Base-by-base conservation (phyloP, 2,329 filamentous ascomycete genomes). In the Sclerotinia glacialis region DNA sequence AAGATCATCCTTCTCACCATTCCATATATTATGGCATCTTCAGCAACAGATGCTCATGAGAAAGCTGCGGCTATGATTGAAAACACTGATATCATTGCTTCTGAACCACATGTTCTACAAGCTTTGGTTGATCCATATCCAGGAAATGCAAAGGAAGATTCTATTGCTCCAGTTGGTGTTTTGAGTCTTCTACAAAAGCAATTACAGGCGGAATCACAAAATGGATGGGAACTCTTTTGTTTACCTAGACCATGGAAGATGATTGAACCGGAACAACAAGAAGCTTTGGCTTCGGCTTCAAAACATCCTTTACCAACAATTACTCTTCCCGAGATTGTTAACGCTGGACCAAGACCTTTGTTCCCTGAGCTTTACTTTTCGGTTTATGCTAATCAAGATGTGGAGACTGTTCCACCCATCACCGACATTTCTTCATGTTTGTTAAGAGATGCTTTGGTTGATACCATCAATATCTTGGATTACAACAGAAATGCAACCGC, bases 1-100 rank as follows among this genome's bases (percentile, higher is more conserved):
- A 98, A 97, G 79, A 93, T 97, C 73, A 97, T 99, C 71, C 86
- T 98, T 54, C 86, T 97, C 59, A 97, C 94, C 0, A 90, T 99
- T 67, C 94, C 95, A 0, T 99, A 98, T 77, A 83, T 92, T 65
- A 88, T 97, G 83, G 86, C 89, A 12, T 87, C 91, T 3, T 86
- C 89, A 0, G 89, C 90, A 4, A 82, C 83, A 4, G 86, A 87
- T 60, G 88, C 90, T 74, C 86, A 89, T 72, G 83, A 90, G 71
- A 90, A 90, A 75, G 93, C 92, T 2, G 83, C 85, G 1, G 88
- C 91, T 56, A 82, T 98, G 64, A 87, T 99, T 76, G 91, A 96
- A 71, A 97, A 96, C 82, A 98, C 95, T 2, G 93, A 95, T 66
- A 92, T 98, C 71, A 96, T 98, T 73, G 93, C 94, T 14, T 91